phyloP scores from a whole-genome alignment of 2,329 filamentous ascomycete genomes.

The Didymella glomerata region DNA sequence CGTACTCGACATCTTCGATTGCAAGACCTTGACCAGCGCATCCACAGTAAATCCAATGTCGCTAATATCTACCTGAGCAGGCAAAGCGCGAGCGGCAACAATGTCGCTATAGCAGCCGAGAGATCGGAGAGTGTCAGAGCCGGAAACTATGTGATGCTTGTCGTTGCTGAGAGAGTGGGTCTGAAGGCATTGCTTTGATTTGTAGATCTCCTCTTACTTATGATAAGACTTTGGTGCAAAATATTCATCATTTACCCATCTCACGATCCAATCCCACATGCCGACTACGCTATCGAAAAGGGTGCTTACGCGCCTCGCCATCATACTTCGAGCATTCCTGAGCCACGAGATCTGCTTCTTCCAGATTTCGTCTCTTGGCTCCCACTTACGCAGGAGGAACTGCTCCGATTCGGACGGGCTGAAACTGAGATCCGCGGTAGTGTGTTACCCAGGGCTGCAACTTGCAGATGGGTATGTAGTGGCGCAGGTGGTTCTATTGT shows the following conservation, averaged over 20 bases:
- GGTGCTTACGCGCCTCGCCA: slow-evolving; percentile 1
- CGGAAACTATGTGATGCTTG: neutral
- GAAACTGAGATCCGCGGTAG: neutral
- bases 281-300: slow-evolving; percentile 13
- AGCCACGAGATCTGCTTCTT: neutral
- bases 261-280: neutral
- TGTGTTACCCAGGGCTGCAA: neutral
- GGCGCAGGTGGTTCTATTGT: neutral
- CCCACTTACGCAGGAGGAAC: neutral
- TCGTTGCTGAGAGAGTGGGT: neutral
- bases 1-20: neutral
- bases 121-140: neutral
- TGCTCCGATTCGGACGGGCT: slow-evolving; percentile 3
- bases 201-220: neutral
- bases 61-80: neutral
- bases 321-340: neutral
- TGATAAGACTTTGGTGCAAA: slow-evolving; percentile 2
- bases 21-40: neutral
- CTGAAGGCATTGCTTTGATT: neutral
- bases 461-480: neutral
- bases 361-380: neutral
- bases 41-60: neutral
- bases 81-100: neutral
- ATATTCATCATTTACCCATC: slow-evolving; percentile 4
- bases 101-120: neutral